Conservation (phyloP, 805 yeast genomes). For the Nakazawaea sp. region DNA sequence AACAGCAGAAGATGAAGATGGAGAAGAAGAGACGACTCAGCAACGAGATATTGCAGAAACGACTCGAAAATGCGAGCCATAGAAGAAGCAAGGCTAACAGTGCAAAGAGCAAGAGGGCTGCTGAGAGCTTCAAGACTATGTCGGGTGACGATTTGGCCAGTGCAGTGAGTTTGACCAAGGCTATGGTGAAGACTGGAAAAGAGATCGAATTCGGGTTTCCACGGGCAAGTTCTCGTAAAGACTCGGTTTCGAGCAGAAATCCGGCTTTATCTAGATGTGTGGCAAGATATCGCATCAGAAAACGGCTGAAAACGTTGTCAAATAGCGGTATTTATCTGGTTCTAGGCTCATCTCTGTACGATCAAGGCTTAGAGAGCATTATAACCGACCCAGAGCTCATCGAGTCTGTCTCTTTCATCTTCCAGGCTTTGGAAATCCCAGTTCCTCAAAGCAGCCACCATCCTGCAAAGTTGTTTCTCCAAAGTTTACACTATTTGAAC, state of each 20-base stretch:
- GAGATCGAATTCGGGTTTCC: too few species aligned
- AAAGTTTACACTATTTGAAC: constrained; percentile 3
- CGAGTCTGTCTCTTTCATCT: neutral
- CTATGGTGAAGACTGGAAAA: too few species aligned
- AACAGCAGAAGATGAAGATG: neutral
- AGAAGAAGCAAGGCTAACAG: constrained; percentile 1
- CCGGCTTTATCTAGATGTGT: too few species aligned
- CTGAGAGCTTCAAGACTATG: neutral
- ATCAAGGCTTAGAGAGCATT: neutral
- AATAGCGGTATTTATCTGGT: too few species aligned
- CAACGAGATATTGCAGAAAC: constrained; percentile 1
- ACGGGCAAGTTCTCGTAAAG: too few species aligned
- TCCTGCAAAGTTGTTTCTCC: constrained; percentile 1
- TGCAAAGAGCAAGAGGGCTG: constrained; percentile 6
- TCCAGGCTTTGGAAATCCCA: neutral
- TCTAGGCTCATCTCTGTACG: too few species aligned
- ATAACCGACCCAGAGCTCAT: neutral
- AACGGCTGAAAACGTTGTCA: too few species aligned
- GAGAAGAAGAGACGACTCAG: constrained; percentile 6
- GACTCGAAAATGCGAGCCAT: constrained; percentile 2
- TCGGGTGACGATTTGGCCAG: neutral
- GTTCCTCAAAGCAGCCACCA: neutral
- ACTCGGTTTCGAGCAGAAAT: too few species aligned
- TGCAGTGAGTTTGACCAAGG: constrained; percentile 2
- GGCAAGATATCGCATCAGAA: too few species aligned